A percentile compares a stretch with the other conserved stretches of the same genome.
These are phyloP conservation scores for Ogataea henricii DNA, from an alignment of 805 yeast species.

Conservation along the genomic window DNA sequence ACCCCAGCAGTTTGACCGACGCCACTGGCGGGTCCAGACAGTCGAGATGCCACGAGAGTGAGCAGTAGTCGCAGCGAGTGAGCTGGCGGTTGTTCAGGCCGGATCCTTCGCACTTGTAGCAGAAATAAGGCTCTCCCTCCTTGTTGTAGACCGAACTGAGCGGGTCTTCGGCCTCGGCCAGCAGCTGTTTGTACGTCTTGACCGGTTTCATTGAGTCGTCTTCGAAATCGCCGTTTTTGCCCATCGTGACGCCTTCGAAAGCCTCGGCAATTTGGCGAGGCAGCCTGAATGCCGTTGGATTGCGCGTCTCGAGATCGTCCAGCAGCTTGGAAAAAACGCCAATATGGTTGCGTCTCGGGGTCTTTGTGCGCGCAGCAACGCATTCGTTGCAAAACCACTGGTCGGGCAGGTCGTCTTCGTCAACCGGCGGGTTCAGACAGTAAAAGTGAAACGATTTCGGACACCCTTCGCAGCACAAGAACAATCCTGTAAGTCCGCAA, in stretches of 20 bases:
- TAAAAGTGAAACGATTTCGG: slow-evolving; percentile 90
- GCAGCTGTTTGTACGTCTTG: slow-evolving; percentile 42
- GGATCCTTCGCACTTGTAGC: slow-evolving; percentile 75
- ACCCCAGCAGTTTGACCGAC: slow-evolving; percentile 69
- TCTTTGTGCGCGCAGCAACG: slow-evolving; percentile 38
- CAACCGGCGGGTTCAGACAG: slow-evolving; percentile 88
- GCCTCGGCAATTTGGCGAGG: slow-evolving; percentile 71
- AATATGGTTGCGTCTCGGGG: slow-evolving; percentile 25
- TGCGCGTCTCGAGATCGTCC: slow-evolving; percentile 55
- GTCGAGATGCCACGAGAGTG: slow-evolving; percentile 84
- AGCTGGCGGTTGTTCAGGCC: slow-evolving; percentile 60
- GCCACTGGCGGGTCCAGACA: slow-evolving; percentile 79
- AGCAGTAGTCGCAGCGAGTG: slow-evolving; percentile 81
- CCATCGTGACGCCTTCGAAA: slow-evolving; percentile 71
- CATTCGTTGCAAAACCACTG: slow-evolving; percentile 91
- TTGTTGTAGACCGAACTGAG: slow-evolving; percentile 61
- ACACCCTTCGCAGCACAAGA: slow-evolving; percentile 91
- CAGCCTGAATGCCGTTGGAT: slow-evolving; percentile 66
- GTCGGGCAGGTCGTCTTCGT: slow-evolving; percentile 73
- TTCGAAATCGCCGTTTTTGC: slow-evolving; percentile 68
- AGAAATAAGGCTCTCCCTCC: slow-evolving; percentile 66
- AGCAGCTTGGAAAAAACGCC: slow-evolving; percentile 60
- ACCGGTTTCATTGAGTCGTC: slow-evolving; percentile 60
- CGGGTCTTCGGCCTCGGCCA: slow-evolving; percentile 55
- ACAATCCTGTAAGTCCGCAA: slow-evolving; percentile 87